These are phyloP conservation scores for Artomyces pyxidatus DNA, from an alignment of 768 basidiomycete species.

Conservation along the genomic window DNA sequence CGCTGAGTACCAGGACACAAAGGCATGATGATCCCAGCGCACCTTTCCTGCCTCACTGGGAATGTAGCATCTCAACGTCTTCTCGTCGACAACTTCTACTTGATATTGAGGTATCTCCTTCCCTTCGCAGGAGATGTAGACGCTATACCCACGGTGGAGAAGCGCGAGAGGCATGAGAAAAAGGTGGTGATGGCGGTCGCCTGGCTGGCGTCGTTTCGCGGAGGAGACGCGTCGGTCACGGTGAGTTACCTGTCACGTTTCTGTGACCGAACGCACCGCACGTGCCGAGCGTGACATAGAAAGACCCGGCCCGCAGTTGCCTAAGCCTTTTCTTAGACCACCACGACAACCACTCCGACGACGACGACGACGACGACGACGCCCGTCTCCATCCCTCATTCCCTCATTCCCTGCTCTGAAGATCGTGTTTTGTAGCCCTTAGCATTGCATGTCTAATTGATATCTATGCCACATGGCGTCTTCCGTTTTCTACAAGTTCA, in stretches of 20 bases:
- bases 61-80: neutral
- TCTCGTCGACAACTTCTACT: neutral
- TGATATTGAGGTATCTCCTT: neutral
- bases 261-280: neutral
- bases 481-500: conserved; percentile 98
- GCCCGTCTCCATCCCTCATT: neutral
- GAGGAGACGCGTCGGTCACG: too few species aligned
- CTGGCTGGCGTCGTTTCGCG: neutral
- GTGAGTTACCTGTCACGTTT: neutral
- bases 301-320: neutral
- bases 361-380: neutral
- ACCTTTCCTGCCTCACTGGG: conserved; percentile 1
- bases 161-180: neutral
- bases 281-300: neutral
- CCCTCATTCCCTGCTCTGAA: neutral
- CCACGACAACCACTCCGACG: neutral
- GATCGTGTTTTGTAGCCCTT: neutral
- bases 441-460: conserved; percentile 15
- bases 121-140: neutral
- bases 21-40: too few species aligned
- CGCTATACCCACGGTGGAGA: neutral
- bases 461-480: conserved; percentile 54
- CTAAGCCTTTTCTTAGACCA: neutral
- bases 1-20: neutral
- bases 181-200: neutral